Evolutionary conservation across 2,329 filamentous ascomycete genomes (phyloP).

Genomic region (Colletotrichum orchidophilum): DNA sequence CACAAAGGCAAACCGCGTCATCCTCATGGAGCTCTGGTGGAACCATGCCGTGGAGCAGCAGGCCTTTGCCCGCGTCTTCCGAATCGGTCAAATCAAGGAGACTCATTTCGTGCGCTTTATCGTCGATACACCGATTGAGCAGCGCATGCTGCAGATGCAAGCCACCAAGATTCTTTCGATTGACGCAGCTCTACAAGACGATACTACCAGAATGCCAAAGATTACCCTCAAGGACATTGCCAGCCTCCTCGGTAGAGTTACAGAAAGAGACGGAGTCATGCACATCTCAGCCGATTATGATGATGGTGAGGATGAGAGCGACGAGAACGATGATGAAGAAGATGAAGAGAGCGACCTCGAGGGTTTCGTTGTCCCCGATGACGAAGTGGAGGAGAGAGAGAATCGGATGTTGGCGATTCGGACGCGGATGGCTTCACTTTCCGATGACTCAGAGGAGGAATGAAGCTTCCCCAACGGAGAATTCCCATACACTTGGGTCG

Average conservation of each 20-base stretch:
- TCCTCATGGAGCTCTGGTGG: conserved; percentile 68
- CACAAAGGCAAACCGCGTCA: conserved; percentile 58
- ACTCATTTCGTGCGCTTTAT: conserved; percentile 69
- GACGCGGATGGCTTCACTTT: neutral
- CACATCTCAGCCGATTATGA: neutral
- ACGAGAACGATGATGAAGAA: too few relatives aligned
- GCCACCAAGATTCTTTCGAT: conserved; percentile 51
- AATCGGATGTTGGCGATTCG: neutral
- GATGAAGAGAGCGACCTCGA: neutral
- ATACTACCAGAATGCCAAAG: neutral
- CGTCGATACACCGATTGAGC: conserved; percentile 66
- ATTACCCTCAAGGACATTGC: neutral
- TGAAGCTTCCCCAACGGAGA: neutral
- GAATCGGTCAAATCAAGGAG: conserved; percentile 71
- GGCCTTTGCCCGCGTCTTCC: conserved; percentile 66
- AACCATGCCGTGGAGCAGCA: conserved; percentile 69
- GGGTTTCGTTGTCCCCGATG: neutral
- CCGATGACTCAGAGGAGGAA: neutral
- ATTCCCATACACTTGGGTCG: accelerated
- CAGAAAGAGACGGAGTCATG: neutral
- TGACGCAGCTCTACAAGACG: neutral
- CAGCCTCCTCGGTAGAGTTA: neutral
- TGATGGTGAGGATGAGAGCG: neutral
- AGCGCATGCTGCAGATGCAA: conserved; percentile 65
- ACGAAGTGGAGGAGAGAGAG: neutral